Conservation (phyloP, 305 asterid species). For the Fraxinus sp. region DNA sequence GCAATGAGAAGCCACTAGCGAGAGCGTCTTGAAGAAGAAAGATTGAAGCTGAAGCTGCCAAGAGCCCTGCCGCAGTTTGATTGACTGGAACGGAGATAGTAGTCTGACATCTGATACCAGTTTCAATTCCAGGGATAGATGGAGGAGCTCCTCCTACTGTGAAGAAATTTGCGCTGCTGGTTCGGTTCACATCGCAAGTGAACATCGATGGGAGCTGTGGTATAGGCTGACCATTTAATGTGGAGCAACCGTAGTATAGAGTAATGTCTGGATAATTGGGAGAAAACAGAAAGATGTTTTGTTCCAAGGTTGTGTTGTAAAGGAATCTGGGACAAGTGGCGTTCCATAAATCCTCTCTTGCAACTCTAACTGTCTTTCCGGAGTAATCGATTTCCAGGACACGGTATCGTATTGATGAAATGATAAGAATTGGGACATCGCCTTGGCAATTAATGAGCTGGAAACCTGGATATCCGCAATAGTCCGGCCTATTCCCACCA, state of each 20-base stretch:
- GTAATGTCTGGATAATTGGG: conserved; percentile 28
- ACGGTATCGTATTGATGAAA: conserved; percentile 24
- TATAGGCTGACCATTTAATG: background rate
- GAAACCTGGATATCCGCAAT: conserved; percentile 60
- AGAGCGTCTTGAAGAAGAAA: conserved; percentile 23
- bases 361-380: conserved; percentile 24
- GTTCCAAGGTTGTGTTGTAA: conserved; percentile 32
- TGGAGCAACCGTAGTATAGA: conserved; percentile 39
- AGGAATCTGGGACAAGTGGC: conserved; percentile 23
- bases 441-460: conserved; percentile 31
- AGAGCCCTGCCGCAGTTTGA: background rate
- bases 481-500: conserved; percentile 36
- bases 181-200: conserved; percentile 8
- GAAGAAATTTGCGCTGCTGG: conserved; percentile 7
- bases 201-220: background rate
- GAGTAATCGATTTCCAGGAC: conserved; percentile 15
- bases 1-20: conserved; percentile 42
- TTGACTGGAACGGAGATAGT: conserved; percentile 38
- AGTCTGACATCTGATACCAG: conserved; percentile 13
- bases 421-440: conserved; percentile 22
- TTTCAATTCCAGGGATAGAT: background rate
- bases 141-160: accelerated
- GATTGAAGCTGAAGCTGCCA: background rate
- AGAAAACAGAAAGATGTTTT: conserved; percentile 24
- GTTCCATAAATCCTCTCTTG: conserved; percentile 50